Conservation (phyloP, 228 moss, liverwort and hornwort genomes). For the Sphagnum magellanicum region DNA sequence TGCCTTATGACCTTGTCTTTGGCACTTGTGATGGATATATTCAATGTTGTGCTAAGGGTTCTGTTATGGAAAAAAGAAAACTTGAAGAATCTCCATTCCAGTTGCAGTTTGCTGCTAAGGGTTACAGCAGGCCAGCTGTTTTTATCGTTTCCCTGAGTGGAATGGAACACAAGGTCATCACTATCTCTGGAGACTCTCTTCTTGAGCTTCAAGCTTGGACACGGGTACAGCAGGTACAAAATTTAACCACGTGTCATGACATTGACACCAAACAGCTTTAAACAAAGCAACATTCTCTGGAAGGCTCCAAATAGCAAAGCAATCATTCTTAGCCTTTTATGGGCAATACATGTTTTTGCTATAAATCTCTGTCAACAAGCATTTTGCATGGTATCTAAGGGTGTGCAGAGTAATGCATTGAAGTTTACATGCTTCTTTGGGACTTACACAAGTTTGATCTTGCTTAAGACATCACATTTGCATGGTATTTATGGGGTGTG, state of each 20-base stretch:
- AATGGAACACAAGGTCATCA: constrained; percentile 44
- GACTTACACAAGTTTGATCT: too few species aligned
- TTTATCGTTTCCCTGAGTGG: constrained; percentile 28
- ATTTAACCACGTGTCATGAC: neutral
- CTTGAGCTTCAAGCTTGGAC: constrained; percentile 32
- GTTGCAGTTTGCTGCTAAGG: constrained; percentile 25
- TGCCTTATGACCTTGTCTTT: constrained; percentile 26
- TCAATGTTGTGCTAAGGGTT: constrained; percentile 18
- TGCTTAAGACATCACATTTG: too few species aligned
- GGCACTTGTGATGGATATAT: constrained; percentile 29
- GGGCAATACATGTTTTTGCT: too few species aligned
- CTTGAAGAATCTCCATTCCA: constrained; percentile 33
- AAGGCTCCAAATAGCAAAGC: neutral
- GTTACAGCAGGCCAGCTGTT: constrained; percentile 12
- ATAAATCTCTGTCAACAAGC: neutral
- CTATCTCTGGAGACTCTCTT: constrained; percentile 31
- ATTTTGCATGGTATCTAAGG: neutral
- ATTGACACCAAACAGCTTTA: neutral
- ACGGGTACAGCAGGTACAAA: constrained; percentile 39
- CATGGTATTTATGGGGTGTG: too few species aligned
- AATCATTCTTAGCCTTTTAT: too few species aligned
- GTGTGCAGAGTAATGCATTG: neutral
- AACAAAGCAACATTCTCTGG: neutral
- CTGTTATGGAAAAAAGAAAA: constrained; percentile 13
- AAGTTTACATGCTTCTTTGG: neutral